Base-by-base conservation (phyloP, 2,329 filamentous ascomycete genomes). In the Monosporascus cannonballus region DNA sequence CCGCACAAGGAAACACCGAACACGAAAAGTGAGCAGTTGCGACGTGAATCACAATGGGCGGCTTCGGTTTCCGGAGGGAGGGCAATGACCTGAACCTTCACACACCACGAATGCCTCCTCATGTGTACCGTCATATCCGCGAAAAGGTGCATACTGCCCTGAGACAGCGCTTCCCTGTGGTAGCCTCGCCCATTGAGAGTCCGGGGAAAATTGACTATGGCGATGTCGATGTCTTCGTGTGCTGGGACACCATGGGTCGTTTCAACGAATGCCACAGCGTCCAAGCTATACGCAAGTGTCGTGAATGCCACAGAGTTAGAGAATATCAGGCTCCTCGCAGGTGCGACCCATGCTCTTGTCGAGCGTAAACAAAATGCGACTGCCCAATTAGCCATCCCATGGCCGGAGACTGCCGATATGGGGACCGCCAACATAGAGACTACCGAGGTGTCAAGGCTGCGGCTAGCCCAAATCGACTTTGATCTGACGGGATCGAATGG, bases 81-180 rank as follows among this genome's bases (percentile, higher is more conserved):
- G 45, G 45, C 18, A 36, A 24, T 30, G 41, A 44, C 41, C 45
- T 36, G 5, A n/a, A 27, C 7, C 44, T 52, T 11, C 7, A 42
- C 22, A 48, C 50, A 4, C 50, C 50, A 30, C 44, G 50, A 4
- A 52, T 52, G 50, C 50, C 50, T 24, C 50, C 50, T 3, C 22
- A 52, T 7, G 37, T 48, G 20, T 52, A 48, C 37, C 20, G 36
- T 6, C 17, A 7, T 9, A 30, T 37, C 3, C 45, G 37, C 17
- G 37, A 52, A 7, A 22, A 52, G 14, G 47, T 46, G 24, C 45
- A 48, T 18, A 7, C 45, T 9, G 45, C 45, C 24, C 24, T 52
- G 1, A 22, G 50, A 37, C 15, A 52, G n/a, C 50, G 50, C 6
- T 52, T 52, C 18, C 34, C 48, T 6, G 50, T 37, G 14, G 37